Evolutionary conservation across 257 asterid species (phyloP).

Genomic region (Gentiana dahurica): DNA sequence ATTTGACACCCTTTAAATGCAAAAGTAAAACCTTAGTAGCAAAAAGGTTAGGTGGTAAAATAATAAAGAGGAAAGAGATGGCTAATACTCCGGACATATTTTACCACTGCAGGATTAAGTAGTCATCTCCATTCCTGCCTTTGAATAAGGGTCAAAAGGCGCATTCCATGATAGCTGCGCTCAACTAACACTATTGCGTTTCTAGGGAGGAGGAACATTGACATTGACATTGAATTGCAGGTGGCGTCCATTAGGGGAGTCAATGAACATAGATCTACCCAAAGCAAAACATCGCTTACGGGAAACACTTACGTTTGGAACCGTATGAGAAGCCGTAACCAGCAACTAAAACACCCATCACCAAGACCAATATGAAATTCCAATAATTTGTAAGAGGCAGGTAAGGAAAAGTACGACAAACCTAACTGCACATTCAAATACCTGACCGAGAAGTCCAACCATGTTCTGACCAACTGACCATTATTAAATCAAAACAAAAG

Average conservation of each 20-base stretch:
- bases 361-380: conserved; percentile 27
- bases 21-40: conserved; percentile 61
- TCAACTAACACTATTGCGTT: too few relatives aligned
- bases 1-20: conserved; percentile 74
- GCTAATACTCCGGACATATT: conserved; percentile 49
- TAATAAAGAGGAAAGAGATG: conserved; percentile 39
- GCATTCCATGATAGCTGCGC: too few relatives aligned
- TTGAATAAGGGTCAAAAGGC: too few relatives aligned
- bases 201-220: too few relatives aligned
- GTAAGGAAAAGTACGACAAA: conserved; percentile 27
- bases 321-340: conserved; percentile 29
- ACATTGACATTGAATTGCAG: conserved; percentile 17
- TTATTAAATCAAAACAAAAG: conserved; percentile 6
- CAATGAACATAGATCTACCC: conserved; percentile 20
- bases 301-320: conserved; percentile 38
- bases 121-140: conserved; percentile 49
- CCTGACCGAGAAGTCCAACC: conserved; percentile 30
- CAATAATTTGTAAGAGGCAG: conserved; percentile 16
- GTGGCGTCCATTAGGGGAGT: conserved; percentile 22
- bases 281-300: conserved; percentile 32
- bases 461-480: conserved; percentile 23
- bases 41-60: conserved; percentile 22
- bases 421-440: conserved; percentile 30
- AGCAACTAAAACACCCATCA: conserved; percentile 41
- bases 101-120: conserved; percentile 60